Percentiles rank a stretch among this genome's conserved stretches.
phyloP scores from a whole-genome alignment of 495 filamentous ascomycete genomes.

The Niebla homalea region DNA sequence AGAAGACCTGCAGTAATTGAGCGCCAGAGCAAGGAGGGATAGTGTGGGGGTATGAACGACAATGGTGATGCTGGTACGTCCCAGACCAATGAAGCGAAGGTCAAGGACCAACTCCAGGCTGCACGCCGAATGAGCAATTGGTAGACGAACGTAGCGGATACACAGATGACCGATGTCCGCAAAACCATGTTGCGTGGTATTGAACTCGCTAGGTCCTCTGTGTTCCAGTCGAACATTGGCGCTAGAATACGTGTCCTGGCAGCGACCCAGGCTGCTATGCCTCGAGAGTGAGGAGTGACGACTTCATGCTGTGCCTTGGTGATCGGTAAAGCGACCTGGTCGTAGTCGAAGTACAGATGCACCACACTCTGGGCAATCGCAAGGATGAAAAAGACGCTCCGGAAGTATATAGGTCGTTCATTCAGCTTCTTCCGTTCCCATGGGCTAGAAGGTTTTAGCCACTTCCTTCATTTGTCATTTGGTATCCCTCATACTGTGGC shows the following conservation, averaged over 20 bases:
- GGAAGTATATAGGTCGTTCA: constrained; percentile 73
- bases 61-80: constrained; percentile 54
- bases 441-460: constrained; percentile 21
- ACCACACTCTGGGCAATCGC: constrained; percentile 52
- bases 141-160: constrained; percentile 48
- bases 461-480: background rate
- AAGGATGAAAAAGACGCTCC: constrained; percentile 51
- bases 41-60: constrained; percentile 44
- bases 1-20: constrained; percentile 52
- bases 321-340: constrained; percentile 48
- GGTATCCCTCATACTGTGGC: constrained; percentile 32
- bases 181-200: constrained; percentile 18
- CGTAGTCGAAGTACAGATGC: constrained; percentile 65
- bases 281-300: constrained; percentile 23
- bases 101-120: constrained; percentile 54
- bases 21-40: constrained; percentile 40
- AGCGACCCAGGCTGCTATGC: constrained; percentile 17
- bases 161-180: constrained; percentile 28
- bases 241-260: constrained; percentile 18
- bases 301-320: constrained; percentile 23
- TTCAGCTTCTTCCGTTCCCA: constrained; percentile 72
- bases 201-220: background rate
- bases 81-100: constrained; percentile 56
- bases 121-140: constrained; percentile 44
- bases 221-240: constrained; percentile 11